Evolutionary conservation across 306 rosid genomes (phyloP).

Genomic region (Trifolium subterraneum): DNA sequence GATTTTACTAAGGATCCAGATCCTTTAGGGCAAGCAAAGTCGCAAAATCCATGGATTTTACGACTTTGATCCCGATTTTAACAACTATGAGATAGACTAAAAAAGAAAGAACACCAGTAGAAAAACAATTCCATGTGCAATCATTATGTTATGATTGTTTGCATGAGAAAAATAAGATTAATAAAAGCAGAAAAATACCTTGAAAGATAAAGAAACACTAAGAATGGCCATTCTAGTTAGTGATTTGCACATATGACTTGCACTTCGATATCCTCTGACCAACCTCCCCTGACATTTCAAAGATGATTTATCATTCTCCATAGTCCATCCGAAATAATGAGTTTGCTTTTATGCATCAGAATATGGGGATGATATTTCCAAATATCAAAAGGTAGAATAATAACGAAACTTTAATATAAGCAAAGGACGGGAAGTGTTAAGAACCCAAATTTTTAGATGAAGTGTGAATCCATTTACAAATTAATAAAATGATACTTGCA

Average conservation of each 20-base stretch:
- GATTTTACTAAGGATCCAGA: too few relatives aligned
- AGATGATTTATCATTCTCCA: slow-evolving; percentile 45
- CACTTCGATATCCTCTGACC: slow-evolving; percentile 50
- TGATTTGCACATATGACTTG: slow-evolving; percentile 57
- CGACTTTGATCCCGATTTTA: too few relatives aligned
- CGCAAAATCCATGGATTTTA: too few relatives aligned
- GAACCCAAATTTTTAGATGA: neutral
- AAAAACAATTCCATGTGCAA: slow-evolving; percentile 19
- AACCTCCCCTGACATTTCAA: slow-evolving; percentile 60
- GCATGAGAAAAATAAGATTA: slow-evolving; percentile 19
- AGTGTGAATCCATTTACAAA: neutral
- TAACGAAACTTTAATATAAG: slow-evolving; percentile 6
- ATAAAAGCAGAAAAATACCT: slow-evolving; percentile 54
- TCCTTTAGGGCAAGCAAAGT: too few relatives aligned
- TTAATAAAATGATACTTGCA: too few relatives aligned
- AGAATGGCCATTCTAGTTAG: slow-evolving; percentile 84
- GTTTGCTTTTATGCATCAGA: slow-evolving; percentile 40
- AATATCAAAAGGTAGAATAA: slow-evolving; percentile 24
- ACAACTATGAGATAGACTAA: slow-evolving; percentile 26
- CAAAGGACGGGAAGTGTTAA: neutral
- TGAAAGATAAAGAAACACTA: slow-evolving; percentile 63
- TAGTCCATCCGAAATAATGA: slow-evolving; percentile 32
- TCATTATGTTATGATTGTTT: slow-evolving; percentile 18
- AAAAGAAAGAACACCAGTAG: slow-evolving; percentile 36
- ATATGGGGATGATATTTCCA: slow-evolving; percentile 26